These are phyloP conservation scores for Gracilaria gracilis DNA, from an alignment of 23 red algal species.

Conservation along the genomic window DNA sequence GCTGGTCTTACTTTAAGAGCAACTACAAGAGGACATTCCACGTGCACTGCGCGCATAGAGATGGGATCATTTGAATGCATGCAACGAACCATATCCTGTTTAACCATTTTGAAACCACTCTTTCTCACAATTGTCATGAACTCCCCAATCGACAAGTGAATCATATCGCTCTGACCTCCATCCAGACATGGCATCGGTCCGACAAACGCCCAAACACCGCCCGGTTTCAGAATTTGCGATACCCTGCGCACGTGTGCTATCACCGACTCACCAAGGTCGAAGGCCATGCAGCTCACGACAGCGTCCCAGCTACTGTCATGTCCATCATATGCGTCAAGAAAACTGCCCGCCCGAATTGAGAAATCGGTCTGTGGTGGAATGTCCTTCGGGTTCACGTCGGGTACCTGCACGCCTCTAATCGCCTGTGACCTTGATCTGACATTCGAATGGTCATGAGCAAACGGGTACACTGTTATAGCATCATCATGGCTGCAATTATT, in stretches of 20 bases:
- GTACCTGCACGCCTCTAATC: conserved; percentile 52
- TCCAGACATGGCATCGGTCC: conserved; percentile 68
- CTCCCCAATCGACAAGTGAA: conserved; percentile 70
- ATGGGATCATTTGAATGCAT: conserved; percentile 51
- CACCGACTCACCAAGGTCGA: conserved; percentile 70
- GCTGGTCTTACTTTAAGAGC: conserved; percentile 73
- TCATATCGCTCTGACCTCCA: conserved; percentile 40
- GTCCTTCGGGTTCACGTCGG: conserved; percentile 79
- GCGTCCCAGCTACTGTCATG: conserved; percentile 79
- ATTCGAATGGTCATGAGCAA: conserved; percentile 80
- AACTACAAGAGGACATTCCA: conserved; percentile 67
- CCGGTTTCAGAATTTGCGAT: conserved; percentile 72
- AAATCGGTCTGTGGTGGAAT: conserved; percentile 72
- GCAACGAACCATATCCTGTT: conserved; percentile 37
- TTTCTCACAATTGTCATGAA: conserved; percentile 63
- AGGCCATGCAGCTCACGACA: conserved; percentile 73
- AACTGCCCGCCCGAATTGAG: conserved; percentile 79
- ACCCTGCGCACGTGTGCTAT: conserved; percentile 61
- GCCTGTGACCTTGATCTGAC: conserved; percentile 34
- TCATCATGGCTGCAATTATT: conserved; percentile 48
- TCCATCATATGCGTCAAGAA: conserved; percentile 77
- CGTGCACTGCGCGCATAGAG: conserved; percentile 38
- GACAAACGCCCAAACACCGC: conserved; percentile 71
- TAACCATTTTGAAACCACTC: conserved; percentile 72
- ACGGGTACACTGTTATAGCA: conserved; percentile 64